A percentile compares a stretch with the other conserved stretches of the same genome.
phyloP scores from a whole-genome alignment of 2,329 filamentous ascomycete species.

The Aureobasidium sp. region DNA sequence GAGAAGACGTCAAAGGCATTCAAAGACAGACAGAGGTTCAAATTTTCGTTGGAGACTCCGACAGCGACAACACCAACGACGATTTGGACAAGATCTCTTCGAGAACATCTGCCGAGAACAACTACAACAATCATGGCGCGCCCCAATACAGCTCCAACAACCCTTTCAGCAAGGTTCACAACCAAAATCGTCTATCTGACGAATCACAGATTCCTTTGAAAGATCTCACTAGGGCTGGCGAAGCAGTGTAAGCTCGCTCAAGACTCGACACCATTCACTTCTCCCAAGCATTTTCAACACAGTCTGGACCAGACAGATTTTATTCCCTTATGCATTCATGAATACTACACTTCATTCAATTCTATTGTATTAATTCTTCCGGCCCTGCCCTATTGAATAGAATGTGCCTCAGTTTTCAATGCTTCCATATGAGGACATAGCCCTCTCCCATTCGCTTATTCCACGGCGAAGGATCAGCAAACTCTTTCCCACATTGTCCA shows the following conservation, averaged over 20 bases:
- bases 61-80: neutral
- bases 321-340: conserved; percentile 4
- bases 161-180: neutral
- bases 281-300: neutral
- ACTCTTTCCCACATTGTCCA: neutral
- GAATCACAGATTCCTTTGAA: conserved; percentile 14
- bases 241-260: neutral
- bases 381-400: neutral
- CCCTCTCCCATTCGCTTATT: neutral
- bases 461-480: neutral
- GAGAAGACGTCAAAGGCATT: conserved; percentile 12
- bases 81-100: neutral
- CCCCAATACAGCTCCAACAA: conserved; percentile 3
- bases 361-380: neutral
- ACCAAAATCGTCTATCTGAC: neutral
- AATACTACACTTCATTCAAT: conserved; percentile 2
- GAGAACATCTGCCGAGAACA: neutral
- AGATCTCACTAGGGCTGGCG: neutral
- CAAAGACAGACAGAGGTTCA: conserved; percentile 11
- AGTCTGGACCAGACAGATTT: conserved; percentile 10
- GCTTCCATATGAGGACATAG: neutral
- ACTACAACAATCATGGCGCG: neutral
- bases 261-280: neutral
- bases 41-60: conserved; percentile 12
- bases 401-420: neutral